phyloP scores from a whole-genome alignment of 2,329 filamentous ascomycete genomes.

The Aspergillus sp. region DNA sequence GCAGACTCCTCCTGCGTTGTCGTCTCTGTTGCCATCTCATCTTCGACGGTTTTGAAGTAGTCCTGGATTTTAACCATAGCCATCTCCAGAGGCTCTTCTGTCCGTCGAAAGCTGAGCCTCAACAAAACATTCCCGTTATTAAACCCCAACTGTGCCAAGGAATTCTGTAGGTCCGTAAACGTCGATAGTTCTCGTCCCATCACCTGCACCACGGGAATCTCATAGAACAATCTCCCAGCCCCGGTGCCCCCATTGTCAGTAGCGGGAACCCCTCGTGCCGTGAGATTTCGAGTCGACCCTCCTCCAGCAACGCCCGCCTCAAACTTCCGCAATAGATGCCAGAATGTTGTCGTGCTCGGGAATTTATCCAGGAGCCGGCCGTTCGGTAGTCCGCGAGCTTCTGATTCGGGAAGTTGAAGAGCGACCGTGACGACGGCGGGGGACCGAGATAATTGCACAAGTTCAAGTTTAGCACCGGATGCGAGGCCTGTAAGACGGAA shows the following conservation, averaged over 20 bases:
- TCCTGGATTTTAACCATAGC: conserved; percentile 73
- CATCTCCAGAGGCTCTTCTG: conserved; percentile 70
- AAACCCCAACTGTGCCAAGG: conserved; percentile 75
- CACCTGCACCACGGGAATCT: conserved; percentile 75
- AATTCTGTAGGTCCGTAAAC: conserved; percentile 80
- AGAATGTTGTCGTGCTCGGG: conserved; percentile 77
- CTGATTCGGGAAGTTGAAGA: conserved; percentile 70
- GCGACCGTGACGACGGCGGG: conserved; percentile 80
- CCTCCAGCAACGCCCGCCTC: conserved; percentile 64
- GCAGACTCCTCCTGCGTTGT: conserved; percentile 7
- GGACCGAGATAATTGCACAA: conserved; percentile 78
- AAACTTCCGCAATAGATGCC: conserved; percentile 83
- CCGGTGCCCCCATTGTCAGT: conserved; percentile 43
- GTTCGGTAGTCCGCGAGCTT: conserved; percentile 54
- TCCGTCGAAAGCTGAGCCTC: conserved; percentile 66
- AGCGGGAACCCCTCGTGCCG: conserved; percentile 64
- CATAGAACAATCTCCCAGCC: conserved; percentile 75
- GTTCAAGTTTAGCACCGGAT: conserved; percentile 83
- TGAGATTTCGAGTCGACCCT: conserved; percentile 65
- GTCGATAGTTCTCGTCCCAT: conserved; percentile 70
- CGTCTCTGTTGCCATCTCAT: conserved; percentile 17
- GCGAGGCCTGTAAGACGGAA: conserved; percentile 75
- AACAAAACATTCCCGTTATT: conserved; percentile 76
- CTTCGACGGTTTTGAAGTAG: conserved; percentile 54
- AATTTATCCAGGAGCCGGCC: conserved; percentile 75